Conservation (phyloP, 306 rosid species). For the Trifolium dubium region DNA sequence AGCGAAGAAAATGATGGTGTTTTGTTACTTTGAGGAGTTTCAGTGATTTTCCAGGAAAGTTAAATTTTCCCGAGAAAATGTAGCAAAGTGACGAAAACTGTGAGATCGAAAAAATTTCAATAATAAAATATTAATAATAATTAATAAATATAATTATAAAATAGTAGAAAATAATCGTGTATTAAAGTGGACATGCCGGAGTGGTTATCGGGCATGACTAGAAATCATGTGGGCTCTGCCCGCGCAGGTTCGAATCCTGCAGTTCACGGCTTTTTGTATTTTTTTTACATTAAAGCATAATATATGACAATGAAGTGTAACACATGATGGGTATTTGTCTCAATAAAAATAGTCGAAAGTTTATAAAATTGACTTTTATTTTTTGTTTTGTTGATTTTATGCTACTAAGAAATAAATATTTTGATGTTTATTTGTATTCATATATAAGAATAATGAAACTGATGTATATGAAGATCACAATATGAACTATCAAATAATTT, state of each 20-base stretch:
- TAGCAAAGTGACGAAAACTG: background rate
- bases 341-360: no score
- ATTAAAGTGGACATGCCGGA: background rate
- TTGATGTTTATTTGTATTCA: background rate
- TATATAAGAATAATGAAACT: background rate
- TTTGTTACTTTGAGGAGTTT: no score
- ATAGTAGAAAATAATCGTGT: no score
- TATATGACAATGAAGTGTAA: no score
- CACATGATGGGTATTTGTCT: no score
- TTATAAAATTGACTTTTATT: no score
- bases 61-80: conserved; percentile 33
- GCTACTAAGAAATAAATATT: background rate
- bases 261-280: background rate
- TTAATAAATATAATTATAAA: no score
- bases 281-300: no score
- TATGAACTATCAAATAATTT: conserved; percentile 6
- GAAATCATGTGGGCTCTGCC: background rate
- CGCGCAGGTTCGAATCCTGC: conserved; percentile 42
- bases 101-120: no score
- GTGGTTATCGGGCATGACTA: background rate
- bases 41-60: conserved; percentile 35
- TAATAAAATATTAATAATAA: no score
- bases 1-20: background rate
- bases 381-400: background rate
- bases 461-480: conserved; percentile 2